Conservation (phyloP, 768 basidiomycete genomes). For the Suillus luteus region DNA sequence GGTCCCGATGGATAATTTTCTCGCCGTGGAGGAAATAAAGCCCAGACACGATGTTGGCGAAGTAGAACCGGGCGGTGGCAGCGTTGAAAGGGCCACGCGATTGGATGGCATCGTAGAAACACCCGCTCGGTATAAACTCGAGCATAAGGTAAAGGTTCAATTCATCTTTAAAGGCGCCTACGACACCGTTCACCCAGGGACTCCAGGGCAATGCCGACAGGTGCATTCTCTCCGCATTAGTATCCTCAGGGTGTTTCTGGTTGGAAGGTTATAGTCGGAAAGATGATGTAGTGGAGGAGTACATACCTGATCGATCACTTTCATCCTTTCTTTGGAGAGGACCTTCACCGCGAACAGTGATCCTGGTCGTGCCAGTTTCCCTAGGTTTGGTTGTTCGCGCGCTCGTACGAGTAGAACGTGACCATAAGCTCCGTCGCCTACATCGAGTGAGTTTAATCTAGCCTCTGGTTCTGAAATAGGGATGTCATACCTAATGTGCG, state of each 20-base stretch:
- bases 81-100: conserved; percentile 34
- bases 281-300: background rate
- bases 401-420: conserved; percentile 44
- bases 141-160: conserved; percentile 51
- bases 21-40: conserved; percentile 47
- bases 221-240: conserved; percentile 43
- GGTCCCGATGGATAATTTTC: conserved; percentile 52
- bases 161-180: conserved; percentile 48
- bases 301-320: conserved; percentile 34
- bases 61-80: conserved; percentile 49
- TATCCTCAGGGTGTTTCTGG: conserved; percentile 31
- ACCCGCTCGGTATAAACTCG: conserved; percentile 51
- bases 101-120: conserved; percentile 41
- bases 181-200: conserved; percentile 51
- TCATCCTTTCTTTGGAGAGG: conserved; percentile 38
- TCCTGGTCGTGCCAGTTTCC: conserved; percentile 37
- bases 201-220: conserved; percentile 52
- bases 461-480: background rate
- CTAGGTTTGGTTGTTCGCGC: conserved; percentile 28
- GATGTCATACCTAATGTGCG: conserved; percentile 39
- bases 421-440: conserved; percentile 45
- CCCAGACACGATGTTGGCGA: conserved; percentile 52
- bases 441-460: conserved; percentile 10
- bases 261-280: conserved; percentile 6
- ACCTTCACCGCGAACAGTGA: conserved; percentile 52